Base-by-base conservation (phyloP, 2,329 filamentous ascomycete species). In the Ramichloridium luteum region DNA sequence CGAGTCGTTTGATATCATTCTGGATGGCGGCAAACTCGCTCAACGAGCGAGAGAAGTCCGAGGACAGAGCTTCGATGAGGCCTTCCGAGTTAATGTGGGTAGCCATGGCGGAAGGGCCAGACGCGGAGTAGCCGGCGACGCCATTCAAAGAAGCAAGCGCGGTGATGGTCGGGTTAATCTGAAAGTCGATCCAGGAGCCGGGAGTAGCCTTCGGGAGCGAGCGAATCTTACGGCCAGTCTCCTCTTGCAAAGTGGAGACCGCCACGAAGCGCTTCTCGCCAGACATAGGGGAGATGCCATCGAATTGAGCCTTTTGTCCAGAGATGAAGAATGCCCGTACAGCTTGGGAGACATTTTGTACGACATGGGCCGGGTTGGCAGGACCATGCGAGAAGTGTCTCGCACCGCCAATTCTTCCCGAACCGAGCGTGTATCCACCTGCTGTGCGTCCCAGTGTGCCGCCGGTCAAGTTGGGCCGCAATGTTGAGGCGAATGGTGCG, bases 331-430 rank as follows among this genome's bases (percentile, higher is more conserved):
- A 94, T 9, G 85, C 86, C 32, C 90, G 76, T 50, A 96, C 77
- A 4, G 85, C 90, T 46, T 85, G 77, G 9, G 84, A 93, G n/a
- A 94, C 88, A 58, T 93, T 93, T 56, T 90, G 80, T 31, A 96
- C 73, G 28, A 96, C 84, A 55, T 96, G 83, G 1, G 86, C 84
- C 23, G 84, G 85, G 5, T 78, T 74, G 6, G 82, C 79, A 1
- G 88, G 84, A 1, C 76, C 73, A 59, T 94, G 86, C 1, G 84
- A 92, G 61, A 96, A 96, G 63, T 88, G 88, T 44, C 88, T 72
- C 14, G 77, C 74, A 27, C 79, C 81, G 44, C 80, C 75, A 36
- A 73, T 56, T 28, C 76, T 68, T 17, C 77, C 78, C 30, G 75
- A 72, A 16, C 82, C 82, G 34, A 82, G 61, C 41, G 68, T 68